These are phyloP conservation scores for Eutrema salsugineum DNA, from an alignment of 441 rosid species.

Conservation along the genomic window DNA sequence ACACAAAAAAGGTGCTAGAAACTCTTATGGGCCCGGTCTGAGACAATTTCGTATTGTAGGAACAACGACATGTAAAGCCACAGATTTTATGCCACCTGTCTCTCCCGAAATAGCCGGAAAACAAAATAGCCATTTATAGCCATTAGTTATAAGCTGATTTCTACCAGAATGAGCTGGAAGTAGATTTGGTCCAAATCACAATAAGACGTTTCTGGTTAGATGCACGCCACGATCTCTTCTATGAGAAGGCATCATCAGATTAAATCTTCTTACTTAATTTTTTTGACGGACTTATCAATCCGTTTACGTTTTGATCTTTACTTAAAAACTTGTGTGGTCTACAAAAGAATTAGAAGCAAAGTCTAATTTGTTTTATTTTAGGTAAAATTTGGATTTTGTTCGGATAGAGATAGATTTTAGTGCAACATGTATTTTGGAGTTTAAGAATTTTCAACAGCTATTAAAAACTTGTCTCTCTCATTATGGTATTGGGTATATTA, in stretches of 20 bases:
- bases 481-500: background rate
- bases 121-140: background rate
- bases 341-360: background rate
- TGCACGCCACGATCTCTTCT: conserved; percentile 23
- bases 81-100: background rate
- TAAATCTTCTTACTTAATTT: background rate
- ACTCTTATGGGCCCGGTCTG: conserved; percentile 6
- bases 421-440: background rate
- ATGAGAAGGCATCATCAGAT: background rate
- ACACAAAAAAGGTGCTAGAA: conserved; percentile 11
- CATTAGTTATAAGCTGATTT: background rate
- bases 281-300: background rate
- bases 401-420: background rate
- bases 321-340: conserved; percentile 1
- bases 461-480: background rate
- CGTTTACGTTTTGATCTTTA: conserved; percentile 10
- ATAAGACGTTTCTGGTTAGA: background rate
- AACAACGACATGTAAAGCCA: conserved; percentile 13
- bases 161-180: conserved; percentile 19
- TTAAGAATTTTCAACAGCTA: background rate
- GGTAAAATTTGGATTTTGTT: background rate
- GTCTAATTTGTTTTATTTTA: background rate
- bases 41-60: background rate
- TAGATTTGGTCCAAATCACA: conserved; percentile 24
- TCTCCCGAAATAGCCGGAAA: background rate